Conservation (phyloP, 2,329 filamentous ascomycete species). For the Neodidymelliopsis sp. region DNA sequence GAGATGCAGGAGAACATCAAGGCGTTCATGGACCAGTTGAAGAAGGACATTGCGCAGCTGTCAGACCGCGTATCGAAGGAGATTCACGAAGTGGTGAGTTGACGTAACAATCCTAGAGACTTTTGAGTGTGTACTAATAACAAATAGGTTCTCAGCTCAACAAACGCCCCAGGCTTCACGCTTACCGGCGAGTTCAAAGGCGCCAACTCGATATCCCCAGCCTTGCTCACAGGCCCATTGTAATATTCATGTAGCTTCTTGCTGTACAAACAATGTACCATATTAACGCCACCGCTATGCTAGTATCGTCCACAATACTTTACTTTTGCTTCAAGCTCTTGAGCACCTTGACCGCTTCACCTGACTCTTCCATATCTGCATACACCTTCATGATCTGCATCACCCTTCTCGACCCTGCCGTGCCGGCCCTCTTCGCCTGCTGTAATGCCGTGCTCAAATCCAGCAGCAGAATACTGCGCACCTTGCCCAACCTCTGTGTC, state of each 20-base stretch:
- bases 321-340: constrained; percentile 47
- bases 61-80: constrained; percentile 73
- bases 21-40: constrained; percentile 76
- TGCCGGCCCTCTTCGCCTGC: constrained; percentile 57
- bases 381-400: constrained; percentile 68
- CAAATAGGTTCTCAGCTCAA: constrained; percentile 78
- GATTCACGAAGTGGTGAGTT: constrained; percentile 71
- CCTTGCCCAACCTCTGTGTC: constrained; percentile 61
- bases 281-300: constrained; percentile 59
- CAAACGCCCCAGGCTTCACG: constrained; percentile 84
- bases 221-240: constrained; percentile 48
- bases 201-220: constrained; percentile 48
- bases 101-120: not conserved
- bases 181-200: constrained; percentile 80
- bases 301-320: constrained; percentile 26
- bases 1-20: constrained; percentile 86
- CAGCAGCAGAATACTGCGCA: constrained; percentile 68
- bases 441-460: constrained; percentile 70
- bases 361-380: constrained; percentile 66
- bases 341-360: constrained; percentile 65
- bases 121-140: constrained; percentile 46
- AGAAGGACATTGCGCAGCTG: constrained; percentile 74
- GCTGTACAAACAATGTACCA: constrained; percentile 46
- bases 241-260: constrained; percentile 32
- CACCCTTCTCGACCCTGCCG: constrained; percentile 52